Evolutionary conservation across 495 filamentous ascomycete species (phyloP).

Genomic region (Pseudomonodictys pantanalensis): DNA sequence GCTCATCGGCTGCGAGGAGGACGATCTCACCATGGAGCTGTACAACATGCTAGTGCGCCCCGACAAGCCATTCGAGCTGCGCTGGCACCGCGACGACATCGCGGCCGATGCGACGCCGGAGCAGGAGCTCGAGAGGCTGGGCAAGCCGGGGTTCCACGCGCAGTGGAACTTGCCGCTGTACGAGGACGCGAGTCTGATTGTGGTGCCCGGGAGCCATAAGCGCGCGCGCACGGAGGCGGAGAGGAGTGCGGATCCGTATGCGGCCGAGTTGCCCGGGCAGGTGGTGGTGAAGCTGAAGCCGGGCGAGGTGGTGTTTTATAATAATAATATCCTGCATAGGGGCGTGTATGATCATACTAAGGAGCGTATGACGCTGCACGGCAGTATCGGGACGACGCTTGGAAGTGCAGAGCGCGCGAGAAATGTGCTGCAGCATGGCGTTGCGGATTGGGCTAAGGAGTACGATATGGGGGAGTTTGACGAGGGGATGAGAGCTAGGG

Average conservation of each 20-base stretch:
- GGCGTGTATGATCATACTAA: constrained; percentile 61
- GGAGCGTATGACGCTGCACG: constrained; percentile 75
- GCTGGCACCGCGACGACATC: constrained; percentile 80
- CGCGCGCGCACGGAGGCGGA: constrained; percentile 65
- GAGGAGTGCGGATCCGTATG: constrained; percentile 59
- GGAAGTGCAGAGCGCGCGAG: constrained; percentile 58
- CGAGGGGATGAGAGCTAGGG: constrained; percentile 54
- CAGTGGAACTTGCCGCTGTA: constrained; percentile 79
- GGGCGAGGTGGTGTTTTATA: constrained; percentile 79
- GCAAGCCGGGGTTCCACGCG: constrained; percentile 50
- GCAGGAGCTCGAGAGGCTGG: constrained; percentile 50
- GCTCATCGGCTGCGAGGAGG: constrained; percentile 50
- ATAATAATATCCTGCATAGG: constrained; percentile 83
- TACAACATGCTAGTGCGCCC: constrained; percentile 76
- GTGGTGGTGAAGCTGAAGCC: constrained; percentile 60
- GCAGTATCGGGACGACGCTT: constrained; percentile 64
- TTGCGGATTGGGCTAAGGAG: constrained; percentile 69
- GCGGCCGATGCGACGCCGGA: constrained; percentile 52
- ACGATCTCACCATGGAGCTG: constrained; percentile 70
- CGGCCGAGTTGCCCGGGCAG: constrained; percentile 56
- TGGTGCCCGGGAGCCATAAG: constrained; percentile 68
- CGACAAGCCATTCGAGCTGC: constrained; percentile 60
- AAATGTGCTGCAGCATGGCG: constrained; percentile 83
- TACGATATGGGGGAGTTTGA: constrained; percentile 40
- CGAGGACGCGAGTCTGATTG: constrained; percentile 62